Conservation (phyloP, 2,329 filamentous ascomycete species). For the Orbilia oligospora region DNA sequence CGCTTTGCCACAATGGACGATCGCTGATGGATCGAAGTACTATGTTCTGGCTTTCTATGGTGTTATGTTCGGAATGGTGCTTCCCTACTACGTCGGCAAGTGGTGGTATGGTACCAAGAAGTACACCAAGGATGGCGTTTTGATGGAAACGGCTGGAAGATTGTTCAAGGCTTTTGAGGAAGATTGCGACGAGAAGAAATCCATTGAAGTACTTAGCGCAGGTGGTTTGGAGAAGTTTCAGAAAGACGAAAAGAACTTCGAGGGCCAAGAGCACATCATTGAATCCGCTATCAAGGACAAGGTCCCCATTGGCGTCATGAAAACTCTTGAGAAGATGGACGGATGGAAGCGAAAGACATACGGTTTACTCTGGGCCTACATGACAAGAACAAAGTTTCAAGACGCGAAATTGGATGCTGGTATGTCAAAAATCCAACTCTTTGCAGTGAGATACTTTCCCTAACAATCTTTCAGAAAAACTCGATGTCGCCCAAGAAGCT, state of each 20-base stretch:
- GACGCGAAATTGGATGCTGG: slow-evolving; percentile 70
- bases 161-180: slow-evolving; percentile 95
- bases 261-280: slow-evolving; percentile 63
- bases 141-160: slow-evolving; percentile 93
- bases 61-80: slow-evolving; percentile 84
- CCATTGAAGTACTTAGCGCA: slow-evolving; percentile 84
- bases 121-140: slow-evolving; percentile 91
- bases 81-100: slow-evolving; percentile 92
- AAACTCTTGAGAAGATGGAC: slow-evolving; percentile 79
- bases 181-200: slow-evolving; percentile 81
- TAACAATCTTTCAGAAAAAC: slow-evolving; percentile 75
- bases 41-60: slow-evolving; percentile 94
- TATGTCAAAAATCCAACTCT: slow-evolving; percentile 42
- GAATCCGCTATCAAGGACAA: slow-evolving; percentile 63
- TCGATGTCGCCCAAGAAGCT: slow-evolving; percentile 88
- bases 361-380: slow-evolving; percentile 93
- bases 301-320: slow-evolving; percentile 62
- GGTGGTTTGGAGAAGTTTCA: slow-evolving; percentile 72
- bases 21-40: slow-evolving; percentile 94
- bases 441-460: slow-evolving; percentile 1
- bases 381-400: slow-evolving; percentile 87
- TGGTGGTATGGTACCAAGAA: slow-evolving; percentile 99
- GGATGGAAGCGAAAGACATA: slow-evolving; percentile 82
- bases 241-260: slow-evolving; percentile 62
- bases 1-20: slow-evolving; percentile 90